Conservation (phyloP, 805 yeast genomes). For the Pichia rugopelliculosa region DNA sequence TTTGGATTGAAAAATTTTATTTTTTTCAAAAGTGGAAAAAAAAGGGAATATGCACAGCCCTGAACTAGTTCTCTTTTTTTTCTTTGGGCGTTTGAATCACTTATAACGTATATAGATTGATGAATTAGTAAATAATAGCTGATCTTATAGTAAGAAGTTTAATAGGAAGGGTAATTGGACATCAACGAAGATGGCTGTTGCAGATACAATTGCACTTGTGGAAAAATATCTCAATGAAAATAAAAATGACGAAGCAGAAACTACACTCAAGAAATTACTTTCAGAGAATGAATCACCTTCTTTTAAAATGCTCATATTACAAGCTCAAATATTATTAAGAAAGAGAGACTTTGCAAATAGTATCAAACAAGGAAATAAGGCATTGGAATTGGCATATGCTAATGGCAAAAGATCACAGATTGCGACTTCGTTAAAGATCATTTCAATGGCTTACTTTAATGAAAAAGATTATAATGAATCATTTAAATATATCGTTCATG, state of each 20-base stretch:
- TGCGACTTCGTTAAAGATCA: conserved; percentile 41
- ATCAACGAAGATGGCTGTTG: conserved; percentile 11
- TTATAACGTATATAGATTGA: too few relatives aligned
- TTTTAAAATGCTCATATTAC: conserved; percentile 39
- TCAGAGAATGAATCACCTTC: conserved; percentile 36
- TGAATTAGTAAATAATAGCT: too few relatives aligned
- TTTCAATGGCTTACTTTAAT: conserved; percentile 41
- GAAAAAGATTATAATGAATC: conserved; percentile 37
- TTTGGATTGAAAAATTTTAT: background rate
- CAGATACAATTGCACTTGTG: conserved; percentile 26
- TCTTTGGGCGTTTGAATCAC: too few relatives aligned
- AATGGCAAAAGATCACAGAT: conserved; percentile 41
- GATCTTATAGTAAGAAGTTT: too few relatives aligned
- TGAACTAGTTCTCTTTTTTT: too few relatives aligned
- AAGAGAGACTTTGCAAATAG: conserved; percentile 42
- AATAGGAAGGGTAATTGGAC: background rate
- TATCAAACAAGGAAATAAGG: conserved; percentile 36
- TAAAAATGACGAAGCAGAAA: conserved; percentile 40
- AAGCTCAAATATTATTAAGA: conserved; percentile 44
- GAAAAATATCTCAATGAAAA: conserved; percentile 37
- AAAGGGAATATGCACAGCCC: background rate
- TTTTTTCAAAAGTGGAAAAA: background rate
- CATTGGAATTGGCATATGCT: conserved; percentile 35
- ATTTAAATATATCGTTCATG: conserved; percentile 33
- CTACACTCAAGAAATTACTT: conserved; percentile 33